Percentiles rank a stretch among this genome's conserved stretches.
Conservation (phyloP, 306 rosid genomes). For the Fragaria iinumae region DNA sequence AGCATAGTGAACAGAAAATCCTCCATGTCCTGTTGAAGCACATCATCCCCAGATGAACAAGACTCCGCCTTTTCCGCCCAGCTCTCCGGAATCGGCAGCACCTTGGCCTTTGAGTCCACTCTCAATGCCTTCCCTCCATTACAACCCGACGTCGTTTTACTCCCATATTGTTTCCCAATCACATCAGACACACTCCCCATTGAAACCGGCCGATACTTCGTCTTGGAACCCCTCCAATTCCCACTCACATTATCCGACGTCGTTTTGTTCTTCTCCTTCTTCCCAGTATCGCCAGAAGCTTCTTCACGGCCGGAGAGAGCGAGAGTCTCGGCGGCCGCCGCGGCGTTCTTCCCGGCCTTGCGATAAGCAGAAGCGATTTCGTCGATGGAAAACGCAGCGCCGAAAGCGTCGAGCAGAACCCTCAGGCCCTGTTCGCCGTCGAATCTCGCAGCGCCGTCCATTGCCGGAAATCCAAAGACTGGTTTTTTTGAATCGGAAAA, state of each 20-base stretch:
- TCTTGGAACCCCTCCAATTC: constrained; percentile 24
- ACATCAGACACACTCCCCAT: constrained; percentile 62
- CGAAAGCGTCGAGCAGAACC: constrained; percentile 68
- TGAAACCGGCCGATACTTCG: constrained; percentile 53
- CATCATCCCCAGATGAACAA: constrained; percentile 24
- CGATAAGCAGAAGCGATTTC: constrained; percentile 79
- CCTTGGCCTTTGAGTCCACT: constrained; percentile 33
- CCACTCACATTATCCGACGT: constrained; percentile 14
- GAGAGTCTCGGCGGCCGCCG: constrained; percentile 60
- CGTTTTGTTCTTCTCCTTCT: neutral
- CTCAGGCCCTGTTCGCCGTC: constrained; percentile 51
- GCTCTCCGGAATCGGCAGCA: constrained; percentile 44
- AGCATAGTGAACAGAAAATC: constrained; percentile 76
- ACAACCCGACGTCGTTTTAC: constrained; percentile 30
- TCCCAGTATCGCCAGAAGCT: neutral
- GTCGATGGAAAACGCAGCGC: constrained; percentile 51
- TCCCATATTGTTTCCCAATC: constrained; percentile 52
- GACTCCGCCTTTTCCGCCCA: constrained; percentile 39
- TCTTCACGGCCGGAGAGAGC: constrained; percentile 31
- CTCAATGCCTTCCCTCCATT: constrained; percentile 43
- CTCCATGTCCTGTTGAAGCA: constrained; percentile 63
- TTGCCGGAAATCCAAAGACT: constrained; percentile 10
- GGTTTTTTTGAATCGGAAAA: neutral
- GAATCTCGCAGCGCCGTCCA: constrained; percentile 36
- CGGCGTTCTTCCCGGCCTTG: constrained; percentile 58